Evolutionary conservation across 306 rosid species (phyloP).

Genomic region (Ochetophila trinervis): DNA sequence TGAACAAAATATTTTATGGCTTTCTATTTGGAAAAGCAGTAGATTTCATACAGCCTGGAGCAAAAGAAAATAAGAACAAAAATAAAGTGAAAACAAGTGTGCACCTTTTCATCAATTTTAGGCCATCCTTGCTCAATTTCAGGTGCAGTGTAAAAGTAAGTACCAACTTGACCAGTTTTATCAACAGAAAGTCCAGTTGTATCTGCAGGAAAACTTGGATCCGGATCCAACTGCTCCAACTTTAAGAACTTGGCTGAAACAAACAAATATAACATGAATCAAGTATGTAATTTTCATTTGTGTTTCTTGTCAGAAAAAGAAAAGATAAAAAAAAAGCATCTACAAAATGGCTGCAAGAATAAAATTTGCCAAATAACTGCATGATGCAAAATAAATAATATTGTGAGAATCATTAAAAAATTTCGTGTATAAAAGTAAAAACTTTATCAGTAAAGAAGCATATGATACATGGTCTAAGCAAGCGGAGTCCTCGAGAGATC

Average conservation of each 20-base stretch:
- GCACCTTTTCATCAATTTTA: slow-evolving; percentile 93
- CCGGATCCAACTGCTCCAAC: slow-evolving; percentile 96
- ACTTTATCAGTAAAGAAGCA: too few species aligned
- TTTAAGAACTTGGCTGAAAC: slow-evolving; percentile 90
- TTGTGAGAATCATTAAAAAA: too few species aligned
- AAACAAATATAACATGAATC: not conserved
- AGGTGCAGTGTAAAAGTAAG: slow-evolving; percentile 94
- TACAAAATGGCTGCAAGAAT: too few species aligned
- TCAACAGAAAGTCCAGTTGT: slow-evolving; percentile 75
- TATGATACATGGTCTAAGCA: too few species aligned
- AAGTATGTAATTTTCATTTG: not conserved
- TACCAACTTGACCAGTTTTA: slow-evolving; percentile 98
- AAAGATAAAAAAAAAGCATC: not conserved
- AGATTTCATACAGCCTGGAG: not conserved
- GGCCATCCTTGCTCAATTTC: slow-evolving; percentile 99
- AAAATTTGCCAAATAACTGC: too few species aligned
- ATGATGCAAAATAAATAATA: too few species aligned
- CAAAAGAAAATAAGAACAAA: not conserved
- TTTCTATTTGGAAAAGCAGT: slow-evolving; percentile 13
- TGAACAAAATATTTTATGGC: slow-evolving; percentile 20
- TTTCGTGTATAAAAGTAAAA: too few species aligned
- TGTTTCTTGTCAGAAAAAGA: not conserved
- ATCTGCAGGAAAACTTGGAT: slow-evolving; percentile 56
- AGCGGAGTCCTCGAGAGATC: too few species aligned
- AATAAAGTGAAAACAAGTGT: slow-evolving; percentile 6